These are phyloP conservation scores for Neospermospora avenae DNA, from an alignment of 2,329 filamentous ascomycete genomes.

Conservation along the genomic window DNA sequence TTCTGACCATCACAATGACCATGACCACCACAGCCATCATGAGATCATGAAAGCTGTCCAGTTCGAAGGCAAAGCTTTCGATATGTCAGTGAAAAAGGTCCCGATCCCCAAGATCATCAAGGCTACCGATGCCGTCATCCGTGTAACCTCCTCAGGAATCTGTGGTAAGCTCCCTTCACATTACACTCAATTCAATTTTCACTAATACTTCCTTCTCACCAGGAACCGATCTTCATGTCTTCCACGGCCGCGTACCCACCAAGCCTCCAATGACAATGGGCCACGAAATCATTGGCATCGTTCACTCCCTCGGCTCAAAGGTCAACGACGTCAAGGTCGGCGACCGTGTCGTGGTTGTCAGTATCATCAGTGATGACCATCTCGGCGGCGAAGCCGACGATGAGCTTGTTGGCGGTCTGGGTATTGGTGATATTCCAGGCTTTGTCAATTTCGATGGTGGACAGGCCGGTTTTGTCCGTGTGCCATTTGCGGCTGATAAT, in stretches of 20 bases:
- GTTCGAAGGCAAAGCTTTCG: constrained; percentile 13
- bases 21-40: constrained; percentile 1
- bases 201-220: background rate
- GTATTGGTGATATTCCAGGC: constrained; percentile 1
- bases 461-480: constrained; percentile 79
- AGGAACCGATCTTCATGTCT: constrained; percentile 50
- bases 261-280: constrained; percentile 37
- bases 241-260: constrained; percentile 39
- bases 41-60: constrained; percentile 19
- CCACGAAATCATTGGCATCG: constrained; percentile 50
- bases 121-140: constrained; percentile 48
- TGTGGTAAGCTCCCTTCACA: constrained; percentile 39
- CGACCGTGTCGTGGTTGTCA: constrained; percentile 49
- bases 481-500: constrained; percentile 76
- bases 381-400: constrained; percentile 44
- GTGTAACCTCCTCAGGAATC: constrained; percentile 45
- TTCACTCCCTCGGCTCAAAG: constrained; percentile 43
- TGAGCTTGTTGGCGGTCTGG: constrained; percentile 44
- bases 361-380: constrained; percentile 45
- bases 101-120: constrained; percentile 40
- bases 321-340: constrained; percentile 46
- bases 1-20: background rate
- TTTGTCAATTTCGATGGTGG: constrained; percentile 60
- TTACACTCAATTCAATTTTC: background rate
- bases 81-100: constrained; percentile 56